Evolutionary conservation across 1,139 yeast species (phyloP).

Genomic region (Candida sp.): DNA sequence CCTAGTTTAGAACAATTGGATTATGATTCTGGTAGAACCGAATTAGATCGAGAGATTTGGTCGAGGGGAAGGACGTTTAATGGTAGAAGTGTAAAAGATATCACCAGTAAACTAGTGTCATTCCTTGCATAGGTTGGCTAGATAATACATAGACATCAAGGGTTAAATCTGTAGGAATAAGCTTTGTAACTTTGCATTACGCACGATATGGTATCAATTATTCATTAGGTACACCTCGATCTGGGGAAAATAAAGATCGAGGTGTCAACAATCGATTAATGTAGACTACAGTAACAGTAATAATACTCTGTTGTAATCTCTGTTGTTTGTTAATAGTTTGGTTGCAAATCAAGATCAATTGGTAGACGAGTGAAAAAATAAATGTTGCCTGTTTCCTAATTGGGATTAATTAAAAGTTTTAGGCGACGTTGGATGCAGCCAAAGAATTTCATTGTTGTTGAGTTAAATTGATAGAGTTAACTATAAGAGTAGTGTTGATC

Average conservation of each 20-base stretch:
- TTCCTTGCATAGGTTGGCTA: conserved; percentile 26
- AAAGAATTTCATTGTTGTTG: neutral
- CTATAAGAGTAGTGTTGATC: neutral
- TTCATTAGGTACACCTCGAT: neutral
- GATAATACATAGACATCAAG: neutral
- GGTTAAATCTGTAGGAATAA: neutral
- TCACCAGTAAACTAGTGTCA: conserved; percentile 31
- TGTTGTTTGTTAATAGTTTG: too few relatives aligned
- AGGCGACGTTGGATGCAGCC: conserved; percentile 4
- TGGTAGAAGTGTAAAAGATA: conserved; percentile 30
- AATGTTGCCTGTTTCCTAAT: conserved; percentile 10
- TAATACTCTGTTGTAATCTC: too few relatives aligned
- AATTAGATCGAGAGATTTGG: conserved; percentile 67
- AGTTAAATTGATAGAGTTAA: neutral
- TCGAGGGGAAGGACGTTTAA: conserved; percentile 56
- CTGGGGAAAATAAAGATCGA: neutral
- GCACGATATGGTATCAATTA: neutral
- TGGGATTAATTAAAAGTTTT: conserved; percentile 7
- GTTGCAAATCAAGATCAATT: too few relatives aligned
- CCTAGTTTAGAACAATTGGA: conserved; percentile 68
- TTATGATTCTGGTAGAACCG: conserved; percentile 76
- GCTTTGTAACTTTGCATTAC: neutral
- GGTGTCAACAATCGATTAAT: too few relatives aligned
- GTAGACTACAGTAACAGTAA: too few relatives aligned
- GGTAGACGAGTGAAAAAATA: too few relatives aligned